phyloP scores from a whole-genome alignment of 129 eudicot species.

The Escallonia rubra region DNA sequence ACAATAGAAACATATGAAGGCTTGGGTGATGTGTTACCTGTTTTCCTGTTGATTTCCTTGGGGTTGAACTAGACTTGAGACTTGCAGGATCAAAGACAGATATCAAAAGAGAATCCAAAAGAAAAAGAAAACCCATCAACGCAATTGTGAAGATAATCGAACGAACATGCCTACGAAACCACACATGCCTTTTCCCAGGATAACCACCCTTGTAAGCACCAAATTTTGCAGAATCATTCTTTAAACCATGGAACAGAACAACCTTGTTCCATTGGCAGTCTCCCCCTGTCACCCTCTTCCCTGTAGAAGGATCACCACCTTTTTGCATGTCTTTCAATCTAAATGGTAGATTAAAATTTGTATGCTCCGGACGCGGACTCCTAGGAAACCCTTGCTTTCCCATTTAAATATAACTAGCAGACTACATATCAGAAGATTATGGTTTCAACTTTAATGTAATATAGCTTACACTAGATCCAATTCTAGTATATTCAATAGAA shows the following conservation, averaged over 20 bases:
- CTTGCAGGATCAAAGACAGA: constrained; percentile 23
- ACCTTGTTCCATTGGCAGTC: constrained; percentile 37
- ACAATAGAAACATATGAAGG: too few relatives aligned
- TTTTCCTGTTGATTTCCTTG: constrained; percentile 17
- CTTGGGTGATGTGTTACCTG: constrained; percentile 22
- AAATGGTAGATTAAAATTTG: too few relatives aligned
- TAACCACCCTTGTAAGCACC: constrained; percentile 45
- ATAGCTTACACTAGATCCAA: too few relatives aligned
- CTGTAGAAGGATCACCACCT: constrained; percentile 34
- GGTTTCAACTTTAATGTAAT: too few relatives aligned
- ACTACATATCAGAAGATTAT: too few relatives aligned
- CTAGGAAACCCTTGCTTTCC: too few relatives aligned
- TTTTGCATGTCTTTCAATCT: constrained; percentile 3
- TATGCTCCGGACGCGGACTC: too few relatives aligned
- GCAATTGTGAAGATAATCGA: constrained; percentile 32
- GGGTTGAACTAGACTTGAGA: constrained; percentile 16
- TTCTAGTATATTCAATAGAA: too few relatives aligned
- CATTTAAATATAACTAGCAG: too few relatives aligned
- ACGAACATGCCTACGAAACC: constrained; percentile 52
- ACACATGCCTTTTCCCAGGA: constrained; percentile 48
- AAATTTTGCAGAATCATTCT: constrained; percentile 35
- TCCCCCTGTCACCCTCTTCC: constrained; percentile 45
- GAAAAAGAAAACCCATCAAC: constrained; percentile 30
- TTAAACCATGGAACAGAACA: constrained; percentile 42
- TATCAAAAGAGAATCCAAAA: constrained; percentile 47